Base-by-base conservation (phyloP, 345 rosid species). In the Gossypium sturtianum region DNA sequence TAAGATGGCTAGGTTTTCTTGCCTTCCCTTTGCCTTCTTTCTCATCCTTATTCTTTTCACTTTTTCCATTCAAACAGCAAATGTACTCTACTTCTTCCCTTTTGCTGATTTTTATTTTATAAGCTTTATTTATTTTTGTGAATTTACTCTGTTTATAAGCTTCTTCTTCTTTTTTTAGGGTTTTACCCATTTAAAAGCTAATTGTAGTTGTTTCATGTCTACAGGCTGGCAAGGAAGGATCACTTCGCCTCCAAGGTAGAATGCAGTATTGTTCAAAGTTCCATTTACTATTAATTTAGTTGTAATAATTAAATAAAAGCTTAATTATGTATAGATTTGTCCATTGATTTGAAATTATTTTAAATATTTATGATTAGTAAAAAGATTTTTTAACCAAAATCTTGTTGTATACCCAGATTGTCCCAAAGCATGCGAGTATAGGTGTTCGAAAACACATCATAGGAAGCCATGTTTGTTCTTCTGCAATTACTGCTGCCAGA, bases 401-500 rank as follows among this genome's bases (percentile, higher is more conserved):
- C 11, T 11, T 17, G 1, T 45, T 63, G 2, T 43, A 9, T 13
- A 4, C 9, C 5, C 62, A 65, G 79, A 76, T 25, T 76, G 79
- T 58, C n/a, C 68, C 0, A 45, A 34, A 47, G 66, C 75, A 2
- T 85, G 88, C 75, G 53, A 69, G 2, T 65, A 3, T 20, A 74
- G 88, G 66, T 82, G 88, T 54, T 79, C 77, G 6, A 67, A 64
- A 57, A 85, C 88, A 20, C 70, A 74, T 12, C 58, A 76, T n/a
- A 23, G 38, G 71, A 74, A 81, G 44, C 70, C 83, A 71, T 85
- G 87, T 73, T 43, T 84, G 17, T 77, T 75, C 73, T 84, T 77
- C 57, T 85, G 88, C 78, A 82, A 79, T 44, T 74, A 81, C 9
- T 83, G 86, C 66, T 85, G 88, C 59, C 17, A 17, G 13, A 72